phyloP scores from a whole-genome alignment of 164 flowering plant species.

The Berberis thunbergii region DNA sequence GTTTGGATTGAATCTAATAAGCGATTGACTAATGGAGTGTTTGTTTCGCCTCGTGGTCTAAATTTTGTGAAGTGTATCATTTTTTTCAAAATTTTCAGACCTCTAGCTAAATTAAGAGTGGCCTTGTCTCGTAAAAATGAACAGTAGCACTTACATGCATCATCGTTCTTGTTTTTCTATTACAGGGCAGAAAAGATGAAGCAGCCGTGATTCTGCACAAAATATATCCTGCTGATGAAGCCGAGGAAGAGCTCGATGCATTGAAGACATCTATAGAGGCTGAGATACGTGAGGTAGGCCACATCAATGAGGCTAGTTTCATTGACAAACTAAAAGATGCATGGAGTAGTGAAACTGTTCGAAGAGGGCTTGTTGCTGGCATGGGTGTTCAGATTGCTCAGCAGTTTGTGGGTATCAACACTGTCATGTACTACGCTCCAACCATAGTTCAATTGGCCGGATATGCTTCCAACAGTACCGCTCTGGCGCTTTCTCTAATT shows the following conservation, averaged over 20 bases:
- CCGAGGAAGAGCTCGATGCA: not conserved
- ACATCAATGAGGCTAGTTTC: not conserved
- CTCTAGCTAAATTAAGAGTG: too few relatives aligned
- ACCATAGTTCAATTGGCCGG: constrained; percentile 79
- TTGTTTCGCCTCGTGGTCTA: too few relatives aligned
- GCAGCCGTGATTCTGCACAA: not conserved
- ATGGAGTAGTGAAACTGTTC: not conserved
- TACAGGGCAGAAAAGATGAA: not conserved
- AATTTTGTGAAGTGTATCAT: too few relatives aligned
- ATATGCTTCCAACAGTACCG: constrained; percentile 68
- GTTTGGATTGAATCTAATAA: too few relatives aligned
- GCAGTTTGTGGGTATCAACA: constrained; percentile 87
- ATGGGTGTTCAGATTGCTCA: constrained; percentile 66
- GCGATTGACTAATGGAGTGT: too few relatives aligned
- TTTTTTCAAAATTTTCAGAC: too few relatives aligned
- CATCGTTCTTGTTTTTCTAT: too few relatives aligned
- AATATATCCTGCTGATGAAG: not conserved
- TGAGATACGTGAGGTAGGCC: not conserved
- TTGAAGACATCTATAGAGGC: not conserved
- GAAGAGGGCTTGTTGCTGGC: not conserved
- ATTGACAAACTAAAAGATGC: too few relatives aligned
- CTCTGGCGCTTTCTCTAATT: constrained; percentile 66
- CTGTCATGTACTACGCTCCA: constrained; percentile 88
- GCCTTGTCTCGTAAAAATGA: too few relatives aligned
- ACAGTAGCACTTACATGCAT: too few relatives aligned